These are phyloP conservation scores for Mycena maculata DNA, from an alignment of 768 basidiomycete species.

Conservation along the genomic window DNA sequence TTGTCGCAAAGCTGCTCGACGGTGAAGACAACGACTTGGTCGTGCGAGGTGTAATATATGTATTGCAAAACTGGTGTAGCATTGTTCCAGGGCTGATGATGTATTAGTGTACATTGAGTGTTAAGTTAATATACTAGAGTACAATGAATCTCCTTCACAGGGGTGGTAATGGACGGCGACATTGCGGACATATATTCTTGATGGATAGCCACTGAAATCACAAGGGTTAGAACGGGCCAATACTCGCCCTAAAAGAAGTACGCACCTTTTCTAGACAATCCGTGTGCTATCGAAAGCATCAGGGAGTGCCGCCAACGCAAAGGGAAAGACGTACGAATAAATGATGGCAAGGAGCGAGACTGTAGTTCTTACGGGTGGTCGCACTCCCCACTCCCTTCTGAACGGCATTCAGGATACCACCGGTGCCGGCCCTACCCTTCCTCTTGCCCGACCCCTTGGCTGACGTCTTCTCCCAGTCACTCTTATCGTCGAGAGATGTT, in stretches of 20 bases:
- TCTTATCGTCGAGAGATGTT: constrained; percentile 50
- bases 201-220: constrained; percentile 78
- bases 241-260: not conserved
- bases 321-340: constrained; percentile 72
- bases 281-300: constrained; percentile 69
- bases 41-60: no score
- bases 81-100: not conserved
- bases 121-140: constrained; percentile 2
- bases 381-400: constrained; percentile 57
- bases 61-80: no score
- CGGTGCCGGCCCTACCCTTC: constrained; percentile 39
- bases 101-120: constrained; percentile 23
- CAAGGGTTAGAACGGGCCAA: constrained; percentile 25
- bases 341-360: constrained; percentile 90
- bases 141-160: constrained; percentile 54
- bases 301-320: not conserved
- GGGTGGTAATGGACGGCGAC: constrained; percentile 85
- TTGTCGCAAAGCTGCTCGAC: constrained; percentile 25
- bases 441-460: constrained; percentile 37
- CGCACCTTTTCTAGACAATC: constrained; percentile 82
- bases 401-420: constrained; percentile 57
- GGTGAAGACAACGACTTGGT: no score
- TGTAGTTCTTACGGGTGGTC: constrained; percentile 74
- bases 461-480: constrained; percentile 38
- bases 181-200: constrained; percentile 95